phyloP scores from a whole-genome alignment of 169 alveolate genomes.

The Toxoplasma gondii region DNA sequence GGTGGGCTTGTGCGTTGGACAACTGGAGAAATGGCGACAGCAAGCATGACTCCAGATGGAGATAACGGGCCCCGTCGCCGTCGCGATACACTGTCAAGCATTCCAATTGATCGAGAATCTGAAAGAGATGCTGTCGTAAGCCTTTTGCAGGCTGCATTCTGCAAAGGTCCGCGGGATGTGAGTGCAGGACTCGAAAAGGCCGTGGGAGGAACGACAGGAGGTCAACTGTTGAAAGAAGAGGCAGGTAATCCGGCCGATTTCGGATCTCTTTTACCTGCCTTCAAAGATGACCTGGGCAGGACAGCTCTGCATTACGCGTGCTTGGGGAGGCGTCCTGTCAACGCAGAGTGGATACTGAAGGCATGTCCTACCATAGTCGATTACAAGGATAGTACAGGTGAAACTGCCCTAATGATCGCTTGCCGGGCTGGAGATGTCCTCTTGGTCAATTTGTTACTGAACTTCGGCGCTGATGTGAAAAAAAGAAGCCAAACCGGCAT shows the following conservation, averaged over 20 bases:
- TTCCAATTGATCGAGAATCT: background rate
- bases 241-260: background rate
- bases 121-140: background rate
- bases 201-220: background rate
- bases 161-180: background rate
- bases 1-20: background rate
- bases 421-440: background rate
- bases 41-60: background rate
- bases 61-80: background rate
- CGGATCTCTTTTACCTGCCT: background rate
- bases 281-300: background rate
- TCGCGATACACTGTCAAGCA: background rate
- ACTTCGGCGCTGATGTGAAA: background rate
- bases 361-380: background rate
- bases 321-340: background rate
- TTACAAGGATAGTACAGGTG: background rate
- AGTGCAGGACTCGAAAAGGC: background rate
- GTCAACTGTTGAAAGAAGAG: background rate
- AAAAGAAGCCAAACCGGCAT: background rate
- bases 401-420: background rate
- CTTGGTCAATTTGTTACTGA: background rate
- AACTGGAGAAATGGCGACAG: background rate
- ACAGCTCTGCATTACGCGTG: conserved; percentile 15
- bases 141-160: background rate
- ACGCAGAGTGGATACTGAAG: background rate